Base-by-base conservation (phyloP, 106 monocot species). In the Dendrobium chrysotoxum region DNA sequence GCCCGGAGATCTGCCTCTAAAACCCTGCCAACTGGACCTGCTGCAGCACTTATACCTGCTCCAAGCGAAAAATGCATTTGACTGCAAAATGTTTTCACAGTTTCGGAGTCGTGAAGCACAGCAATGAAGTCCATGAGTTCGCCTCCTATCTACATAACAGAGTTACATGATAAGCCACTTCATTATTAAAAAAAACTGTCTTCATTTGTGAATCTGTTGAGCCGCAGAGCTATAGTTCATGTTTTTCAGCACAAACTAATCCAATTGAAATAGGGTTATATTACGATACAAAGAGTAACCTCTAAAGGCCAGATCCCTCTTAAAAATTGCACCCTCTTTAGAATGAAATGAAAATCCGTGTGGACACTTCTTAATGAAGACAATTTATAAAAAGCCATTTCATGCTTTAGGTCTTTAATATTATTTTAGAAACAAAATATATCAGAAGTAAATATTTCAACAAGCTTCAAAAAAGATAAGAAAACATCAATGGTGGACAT, bases 41-140 rank as follows among this genome's bases (percentile, higher is more conserved):
- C 95, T 65, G 95, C 95, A 82, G 82, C 92, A 83, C 95, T 95
- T 68, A 91, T 10, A 47, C 95, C 92, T 53, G 92, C 95, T 23
- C 95, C 95, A 53, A 95, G 75, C 26, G 92, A 92, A 81, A 90
- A 89, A 80, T 95, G 95, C 86, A 91, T 83, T 28, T 78, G 86
- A 64, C 90, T 91, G 42, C 89, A 78, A 75, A 95, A 95, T 50
- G 95, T 85, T 79, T 90, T 87, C 4, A 95, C 92, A 65, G 95
- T 80, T 67, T 95, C 86, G 15, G 72, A 67, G 40, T 89, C 95
- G 82, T 83, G 92, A 65, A 95, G 95, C 57, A 95, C 92, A 57
- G 92, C 83, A 35, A 95, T 91, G 77, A 88, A 95, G 55, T 95
- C 95, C 78, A 85, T 92, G 26, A 95, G 87, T 77, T 95, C 92